Evolutionary conservation across 1,284 basidiomycete species (phyloP), one percentile per base, ranked within the genome.

Genomic region (Leucoagaricus sp.): DNA sequence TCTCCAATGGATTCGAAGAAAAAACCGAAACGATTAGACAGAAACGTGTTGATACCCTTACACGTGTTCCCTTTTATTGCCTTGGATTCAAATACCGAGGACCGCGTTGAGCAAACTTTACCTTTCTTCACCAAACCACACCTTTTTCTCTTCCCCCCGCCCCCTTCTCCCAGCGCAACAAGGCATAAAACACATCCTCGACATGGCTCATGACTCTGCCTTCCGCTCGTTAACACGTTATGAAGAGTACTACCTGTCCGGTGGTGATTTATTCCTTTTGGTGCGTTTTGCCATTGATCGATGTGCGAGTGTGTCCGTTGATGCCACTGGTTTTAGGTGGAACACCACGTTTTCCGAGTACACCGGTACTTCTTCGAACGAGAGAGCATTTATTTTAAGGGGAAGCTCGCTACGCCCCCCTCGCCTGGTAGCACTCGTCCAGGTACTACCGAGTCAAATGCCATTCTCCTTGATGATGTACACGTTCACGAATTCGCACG

Each of bases 401-500:
- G 72, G 8, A 68, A 76, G 54, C 72, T 87, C 9, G 72, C 71
- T n/a, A 57, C 62, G 2, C 74, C 80, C 1, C 69, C 77, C 6
- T 74, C 80, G 10, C 77, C 79, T 8, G 81, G 81, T 2, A 70
- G 75, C 38, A 62, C 64, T 9, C 72, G 66, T 17, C 71, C 64
- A 50, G 81, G 75, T 7, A 75, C 72, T 0, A 74, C 75, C 0
- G 82, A 84, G 33, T 67, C 70, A 1, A 75, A 71, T 23, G 80
- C 85, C 0, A 78, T 83, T 46, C 68, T 76, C 0, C 72, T 89
- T 13, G 75, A 81, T 7, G 75, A 81, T 47, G 70, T 80, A 6
- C 67, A 64, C 0, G 69, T 74, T 0, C 66, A 72, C 0, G 85
- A 87, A 3, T 86, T 89, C 53, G 74, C 75, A 0, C 73, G 75